phyloP scores from a whole-genome alignment of 176 grass and related monocot genomes.

The Paspalum vaginatum region DNA sequence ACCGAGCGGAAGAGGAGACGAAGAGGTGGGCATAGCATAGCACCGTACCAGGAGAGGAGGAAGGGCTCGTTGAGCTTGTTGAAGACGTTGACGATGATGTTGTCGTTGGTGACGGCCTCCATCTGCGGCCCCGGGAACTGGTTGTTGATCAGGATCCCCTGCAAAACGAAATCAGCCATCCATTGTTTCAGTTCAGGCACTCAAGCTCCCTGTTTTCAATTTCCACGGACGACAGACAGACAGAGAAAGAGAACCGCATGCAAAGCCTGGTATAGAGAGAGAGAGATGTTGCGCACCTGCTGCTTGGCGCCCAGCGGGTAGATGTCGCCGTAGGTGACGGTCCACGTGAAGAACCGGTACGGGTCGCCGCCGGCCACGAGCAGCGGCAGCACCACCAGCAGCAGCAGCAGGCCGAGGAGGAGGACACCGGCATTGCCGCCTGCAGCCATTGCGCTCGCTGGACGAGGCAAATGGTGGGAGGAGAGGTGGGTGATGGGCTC shows the following conservation, averaged over 20 bases:
- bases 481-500: no score
- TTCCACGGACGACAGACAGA: background rate
- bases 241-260: background rate
- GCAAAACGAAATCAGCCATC: background rate
- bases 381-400: conserved; percentile 25
- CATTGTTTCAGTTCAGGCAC: background rate
- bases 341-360: conserved; percentile 96
- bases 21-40: background rate
- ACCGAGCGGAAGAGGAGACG: background rate
- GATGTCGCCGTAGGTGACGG: conserved; percentile 77
- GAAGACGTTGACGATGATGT: conserved; percentile 88
- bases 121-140: conserved; percentile 95
- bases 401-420: conserved; percentile 25
- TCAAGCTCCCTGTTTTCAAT: no score
- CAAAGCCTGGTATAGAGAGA: background rate
- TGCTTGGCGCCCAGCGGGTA: conserved; percentile 86
- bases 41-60: conserved; percentile 84
- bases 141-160: conserved; percentile 91
- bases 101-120: conserved; percentile 93
- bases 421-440: conserved; percentile 10
- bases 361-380: conserved; percentile 66
- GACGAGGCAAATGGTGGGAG: background rate
- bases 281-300: conserved; percentile 71
- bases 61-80: conserved; percentile 91
- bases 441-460: conserved; percentile 25